Evolutionary conservation across 192 early-diverging fungal species (phyloP), one percentile per base, ranked within the genome.

Genomic region (Linnemannia zychae): DNA sequence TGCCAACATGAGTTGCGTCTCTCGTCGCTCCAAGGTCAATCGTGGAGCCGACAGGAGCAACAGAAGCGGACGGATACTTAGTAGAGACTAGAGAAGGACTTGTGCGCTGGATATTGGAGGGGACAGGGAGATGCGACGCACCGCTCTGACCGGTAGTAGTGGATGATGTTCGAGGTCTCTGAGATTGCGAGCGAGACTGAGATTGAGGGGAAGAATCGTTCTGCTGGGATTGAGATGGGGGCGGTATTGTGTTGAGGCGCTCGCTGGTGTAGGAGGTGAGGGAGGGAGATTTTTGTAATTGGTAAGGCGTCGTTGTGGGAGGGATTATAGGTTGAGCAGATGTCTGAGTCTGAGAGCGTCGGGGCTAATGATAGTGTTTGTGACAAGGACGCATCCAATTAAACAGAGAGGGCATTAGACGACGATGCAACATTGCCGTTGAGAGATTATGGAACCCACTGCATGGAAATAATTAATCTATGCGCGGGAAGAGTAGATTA

Each of bases 301-400:
- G 80, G 46, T 78, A 87, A 1, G 85, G 78, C 49, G 79, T 87
- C 5, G 85, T 87, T 40, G 76, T 77, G 11, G 65, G 36, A 20
- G 86, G 80, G 6, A 75, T 57, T 13, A 77, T 48, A 17, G 33
- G 68, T 22, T 53, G 60, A 47, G 76, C 34, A 20, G n/a, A n/a
- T n/a, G n/a, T n/a, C n/a, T n/a, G n/a, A n/a, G 16, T 46, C 18
- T 57, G 57, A 13, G 57, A 63, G 24, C 57, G 57, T 13, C 40
- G 40, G 40, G 57, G 57, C 57, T 63, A 63, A 63, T 63, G 24
- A 63, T 13, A 63, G 52, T 9, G 7, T 9, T 24, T 9, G n/a
- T 9, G 24, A 28, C 57, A 60, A 12, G 31, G 28, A n/a, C 22
- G 28, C 11, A 31, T 7, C 24, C 12, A 22, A 31, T 13, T 15